Evolutionary conservation across 2,329 filamentous ascomycete species (phyloP), one percentile per base, ranked within the genome.

Genomic region (Aspergillus fischeri): DNA sequence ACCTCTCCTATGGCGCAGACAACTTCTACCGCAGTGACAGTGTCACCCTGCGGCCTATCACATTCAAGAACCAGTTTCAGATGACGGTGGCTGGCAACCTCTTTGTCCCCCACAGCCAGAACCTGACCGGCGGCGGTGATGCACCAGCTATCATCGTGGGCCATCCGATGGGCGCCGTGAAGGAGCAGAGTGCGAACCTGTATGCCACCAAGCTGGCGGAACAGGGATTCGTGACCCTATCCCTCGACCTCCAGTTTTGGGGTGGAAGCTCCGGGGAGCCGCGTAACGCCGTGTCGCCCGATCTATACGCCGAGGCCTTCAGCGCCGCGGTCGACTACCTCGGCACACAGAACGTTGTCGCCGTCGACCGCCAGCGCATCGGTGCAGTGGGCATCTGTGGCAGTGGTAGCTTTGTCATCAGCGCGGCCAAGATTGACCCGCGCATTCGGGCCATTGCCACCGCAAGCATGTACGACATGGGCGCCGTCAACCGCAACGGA

Each of bases 391-490:
- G 67, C 3, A 65, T 71, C 53, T 71, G 67, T 55, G 68, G 57
- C 49, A 65, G 65, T 29, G 69, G 67, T 10, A 35, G 55, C 3
- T 69, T 64, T 32, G 32, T 64, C 8, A 68, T 75, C 59, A 71
- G 70, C 55, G 73, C 73, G 0, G 72, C 73, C 2, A 74, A 74
- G 56, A 67, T 73, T 17, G 63, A 65, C 44, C 55, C 57, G 2
- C 63, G 63, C 27, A 50, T 65, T 3, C 59, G 54, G 47, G 63
- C 62, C 42, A 59, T 64, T 21, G 62, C 61, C 1, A 63, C 63
- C 2, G 42, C 49, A 2, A 60, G 56, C 60, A 59, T 59, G 56
- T 58, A 57, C 51, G 51, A 60, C 51, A 60, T 60, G 58, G 61
- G 55, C n/a, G 50, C 44, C 9, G 51, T 45, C 21, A 55, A 20